These are phyloP conservation scores for Trichoderma polysporum DNA, from an alignment of 2,329 filamentous ascomycete genomes.

Conservation along the genomic window DNA sequence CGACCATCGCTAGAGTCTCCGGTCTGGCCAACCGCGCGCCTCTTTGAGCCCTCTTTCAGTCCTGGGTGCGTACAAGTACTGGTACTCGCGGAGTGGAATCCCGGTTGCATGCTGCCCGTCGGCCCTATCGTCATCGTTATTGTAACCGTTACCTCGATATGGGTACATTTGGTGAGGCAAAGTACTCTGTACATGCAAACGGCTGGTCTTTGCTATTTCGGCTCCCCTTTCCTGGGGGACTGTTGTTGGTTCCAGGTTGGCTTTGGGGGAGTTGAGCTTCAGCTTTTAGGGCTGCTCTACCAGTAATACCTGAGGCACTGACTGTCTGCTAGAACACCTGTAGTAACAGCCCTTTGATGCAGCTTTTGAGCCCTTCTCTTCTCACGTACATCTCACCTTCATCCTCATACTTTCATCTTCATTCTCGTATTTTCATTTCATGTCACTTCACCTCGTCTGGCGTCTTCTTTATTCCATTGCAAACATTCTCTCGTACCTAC, in stretches of 20 bases:
- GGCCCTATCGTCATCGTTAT: not conserved
- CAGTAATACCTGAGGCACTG: not conserved
- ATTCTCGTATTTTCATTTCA: not conserved
- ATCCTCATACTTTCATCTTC: not conserved
- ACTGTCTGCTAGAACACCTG: not conserved
- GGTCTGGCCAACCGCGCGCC: conserved; percentile 12
- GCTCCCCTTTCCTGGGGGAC: not conserved
- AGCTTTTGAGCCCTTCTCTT: not conserved
- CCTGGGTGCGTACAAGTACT: not conserved
- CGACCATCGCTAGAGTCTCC: not conserved
- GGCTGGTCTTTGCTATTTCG: not conserved
- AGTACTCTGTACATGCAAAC: not conserved
- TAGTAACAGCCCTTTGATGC: not conserved
- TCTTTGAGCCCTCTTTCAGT: not conserved
- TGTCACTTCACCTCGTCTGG: not conserved
- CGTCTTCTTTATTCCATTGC: not conserved
- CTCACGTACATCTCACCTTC: not conserved
- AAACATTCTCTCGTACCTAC: not conserved
- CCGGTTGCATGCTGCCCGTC: not conserved
- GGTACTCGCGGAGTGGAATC: not conserved
- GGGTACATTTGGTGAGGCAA: not conserved
- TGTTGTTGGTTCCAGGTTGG: not conserved
- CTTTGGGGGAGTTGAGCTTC: not conserved
- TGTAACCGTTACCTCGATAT: not conserved
- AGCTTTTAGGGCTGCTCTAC: not conserved